A percentile compares a stretch with the other conserved stretches of the same genome.
These are phyloP conservation scores for Cryptococcus depauperatus DNA, from an alignment of 1,284 basidiomycete genomes.

Conservation along the genomic window DNA sequence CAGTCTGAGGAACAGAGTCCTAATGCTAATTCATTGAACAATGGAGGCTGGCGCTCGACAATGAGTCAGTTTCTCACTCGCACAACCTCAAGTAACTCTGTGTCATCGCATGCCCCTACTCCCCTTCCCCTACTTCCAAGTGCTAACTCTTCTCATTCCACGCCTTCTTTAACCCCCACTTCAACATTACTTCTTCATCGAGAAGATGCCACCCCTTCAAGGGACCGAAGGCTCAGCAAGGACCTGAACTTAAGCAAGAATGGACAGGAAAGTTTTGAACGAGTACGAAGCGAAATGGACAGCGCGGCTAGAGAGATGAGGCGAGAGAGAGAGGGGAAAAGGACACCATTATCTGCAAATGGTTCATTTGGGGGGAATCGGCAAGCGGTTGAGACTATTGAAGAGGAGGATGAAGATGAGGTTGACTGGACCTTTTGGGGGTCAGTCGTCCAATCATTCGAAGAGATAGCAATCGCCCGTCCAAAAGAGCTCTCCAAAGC, in stretches of 20 bases:
- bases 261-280: conserved; percentile 39
- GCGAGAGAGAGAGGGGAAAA: conserved; percentile 56
- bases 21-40: too few species aligned
- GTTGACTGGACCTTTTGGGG: conserved; percentile 85
- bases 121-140: conserved; percentile 3
- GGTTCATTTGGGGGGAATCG: too few species aligned
- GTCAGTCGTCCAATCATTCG: conserved; percentile 84
- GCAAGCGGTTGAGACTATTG: too few species aligned
- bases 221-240: conserved; percentile 34
- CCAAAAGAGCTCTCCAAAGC: conserved; percentile 75
- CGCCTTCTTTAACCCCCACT: not conserved
- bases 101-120: conserved; percentile 1
- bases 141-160: conserved; percentile 3
- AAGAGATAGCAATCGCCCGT: conserved; percentile 65
- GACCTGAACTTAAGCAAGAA: conserved; percentile 27
- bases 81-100: conserved; percentile 7
- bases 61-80: conserved; percentile 24
- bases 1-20: too few species aligned
- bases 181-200: conserved; percentile 21
- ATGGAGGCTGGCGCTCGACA: conserved; percentile 29
- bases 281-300: conserved; percentile 42
- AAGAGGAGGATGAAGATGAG: conserved; percentile 3
- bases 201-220: conserved; percentile 24
- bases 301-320: conserved; percentile 41
- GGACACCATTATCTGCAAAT: conserved; percentile 22